Percentiles rank a stretch among this genome's conserved stretches.
These are phyloP conservation scores for Pyrenochaeta sp. DNA, from an alignment of 2,329 filamentous ascomycete species.

Conservation along the genomic window DNA sequence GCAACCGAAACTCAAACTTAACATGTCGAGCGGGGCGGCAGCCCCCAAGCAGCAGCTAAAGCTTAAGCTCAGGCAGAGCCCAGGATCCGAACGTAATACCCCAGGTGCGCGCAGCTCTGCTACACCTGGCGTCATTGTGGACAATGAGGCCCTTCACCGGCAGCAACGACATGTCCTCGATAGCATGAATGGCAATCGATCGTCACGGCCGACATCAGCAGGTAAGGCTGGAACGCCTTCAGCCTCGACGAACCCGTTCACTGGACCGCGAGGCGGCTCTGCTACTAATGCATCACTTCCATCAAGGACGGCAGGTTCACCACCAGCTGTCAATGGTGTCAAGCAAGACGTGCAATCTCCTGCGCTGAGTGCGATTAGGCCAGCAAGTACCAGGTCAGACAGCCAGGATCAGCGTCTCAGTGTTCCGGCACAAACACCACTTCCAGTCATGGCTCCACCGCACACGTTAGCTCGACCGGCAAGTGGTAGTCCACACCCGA, in stretches of 20 bases:
- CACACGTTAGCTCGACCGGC: conserved; percentile 42
- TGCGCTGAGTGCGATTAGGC: conserved; percentile 50
- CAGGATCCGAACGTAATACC: conserved; percentile 50
- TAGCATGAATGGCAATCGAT: conserved; percentile 54
- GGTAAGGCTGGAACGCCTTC: conserved; percentile 38
- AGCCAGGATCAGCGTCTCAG: conserved; percentile 37
- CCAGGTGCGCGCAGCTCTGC: conserved; percentile 52
- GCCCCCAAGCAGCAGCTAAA: conserved; percentile 64
- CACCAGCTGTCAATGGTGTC: conserved; percentile 43
- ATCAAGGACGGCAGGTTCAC: conserved; percentile 46
- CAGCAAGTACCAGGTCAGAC: conserved; percentile 48
- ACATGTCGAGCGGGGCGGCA: conserved; percentile 60
- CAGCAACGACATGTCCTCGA: conserved; percentile 62
- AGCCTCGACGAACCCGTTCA: conserved; percentile 38
- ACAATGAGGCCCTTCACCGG: conserved; percentile 62
- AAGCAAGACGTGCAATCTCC: conserved; percentile 56
- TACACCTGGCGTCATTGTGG: conserved; percentile 61
- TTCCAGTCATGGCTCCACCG: conserved; percentile 52
- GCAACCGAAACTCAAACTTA: conserved; percentile 82
- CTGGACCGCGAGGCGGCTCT: conserved; percentile 33
- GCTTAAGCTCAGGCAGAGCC: conserved; percentile 62
- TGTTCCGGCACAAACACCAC: conserved; percentile 41
- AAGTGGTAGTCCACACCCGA: conserved; percentile 55
- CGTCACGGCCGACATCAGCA: conserved; percentile 37
- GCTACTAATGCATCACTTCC: conserved; percentile 30